phyloP scores from a whole-genome alignment of 1,139 yeast genomes.

The Taphrina sp. region DNA sequence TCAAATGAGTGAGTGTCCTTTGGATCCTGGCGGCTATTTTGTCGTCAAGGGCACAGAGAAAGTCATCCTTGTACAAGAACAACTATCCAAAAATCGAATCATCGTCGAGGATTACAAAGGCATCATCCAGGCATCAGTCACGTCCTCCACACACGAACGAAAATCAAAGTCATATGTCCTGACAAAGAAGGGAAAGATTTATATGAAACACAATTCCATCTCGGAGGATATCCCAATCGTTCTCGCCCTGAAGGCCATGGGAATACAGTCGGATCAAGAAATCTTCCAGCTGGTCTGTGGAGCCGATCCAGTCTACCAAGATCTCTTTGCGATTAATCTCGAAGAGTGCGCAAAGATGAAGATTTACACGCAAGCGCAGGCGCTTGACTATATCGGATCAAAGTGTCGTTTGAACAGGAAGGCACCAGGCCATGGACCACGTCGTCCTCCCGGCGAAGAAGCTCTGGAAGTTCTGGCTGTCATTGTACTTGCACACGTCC shows the following conservation, averaged over 20 bases:
- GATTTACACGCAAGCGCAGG: constrained; percentile 89
- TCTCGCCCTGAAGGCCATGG: constrained; percentile 90
- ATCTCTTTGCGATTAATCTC: constrained; percentile 83
- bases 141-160: constrained; percentile 96
- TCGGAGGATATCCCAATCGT: constrained; percentile 95
- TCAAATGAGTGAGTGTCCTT: constrained; percentile 83
- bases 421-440: constrained; percentile 62
- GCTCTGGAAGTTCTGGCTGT: constrained; percentile 98
- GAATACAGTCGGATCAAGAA: constrained; percentile 87
- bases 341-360: constrained; percentile 90
- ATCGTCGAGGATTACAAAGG: constrained; percentile 94
- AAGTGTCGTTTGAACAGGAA: constrained; percentile 57
- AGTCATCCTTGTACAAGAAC: constrained; percentile 95
- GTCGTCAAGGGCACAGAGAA: constrained; percentile 98
- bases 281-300: constrained; percentile 94
- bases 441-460: constrained; percentile 77
- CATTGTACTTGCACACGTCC: constrained; percentile 90
- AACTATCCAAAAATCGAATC: constrained; percentile 91
- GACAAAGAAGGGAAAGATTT: constrained; percentile 84
- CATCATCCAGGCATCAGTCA: constrained; percentile 94
- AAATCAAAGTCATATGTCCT: constrained; percentile 95
- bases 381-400: constrained; percentile 88
- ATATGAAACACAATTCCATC: constrained; percentile 89
- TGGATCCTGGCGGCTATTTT: constrained; percentile 98
- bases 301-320: constrained; percentile 80